These are phyloP conservation scores for Ceratocystis diversiconidia DNA, from an alignment of 2,329 filamentous ascomycete genomes.

Conservation along the genomic window DNA sequence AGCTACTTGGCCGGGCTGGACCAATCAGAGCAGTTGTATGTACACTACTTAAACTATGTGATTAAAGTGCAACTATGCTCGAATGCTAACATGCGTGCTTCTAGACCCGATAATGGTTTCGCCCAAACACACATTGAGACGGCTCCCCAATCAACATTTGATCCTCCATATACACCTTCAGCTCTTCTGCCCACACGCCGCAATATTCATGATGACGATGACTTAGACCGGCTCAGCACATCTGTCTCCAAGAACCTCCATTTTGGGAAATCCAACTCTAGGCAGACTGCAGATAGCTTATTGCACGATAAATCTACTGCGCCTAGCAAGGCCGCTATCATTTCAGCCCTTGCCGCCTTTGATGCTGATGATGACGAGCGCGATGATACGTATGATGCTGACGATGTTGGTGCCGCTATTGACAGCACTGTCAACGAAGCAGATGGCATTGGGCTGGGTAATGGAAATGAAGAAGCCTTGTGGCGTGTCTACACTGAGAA, in stretches of 20 bases:
- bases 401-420: slow-evolving; percentile 79
- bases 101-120: slow-evolving; percentile 11
- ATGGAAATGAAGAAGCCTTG: slow-evolving; percentile 53
- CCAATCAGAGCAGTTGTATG: slow-evolving; percentile 46
- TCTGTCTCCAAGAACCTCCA: slow-evolving; percentile 51
- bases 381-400: slow-evolving; percentile 90
- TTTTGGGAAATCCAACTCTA: slow-evolving; percentile 56
- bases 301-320: slow-evolving; percentile 50
- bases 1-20: slow-evolving; percentile 50
- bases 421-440: slow-evolving; percentile 50
- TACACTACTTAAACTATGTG: neutral
- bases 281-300: slow-evolving; percentile 55
- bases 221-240: slow-evolving; percentile 56
- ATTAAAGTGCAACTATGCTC: neutral
- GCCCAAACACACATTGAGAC: slow-evolving; percentile 26
- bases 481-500: slow-evolving; percentile 57
- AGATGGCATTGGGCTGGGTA: slow-evolving; percentile 28
- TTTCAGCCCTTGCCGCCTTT: slow-evolving; percentile 76
- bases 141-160: slow-evolving; percentile 46
- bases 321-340: slow-evolving; percentile 69
- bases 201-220: slow-evolving; percentile 70
- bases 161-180: slow-evolving; percentile 23
- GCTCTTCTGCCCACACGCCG: slow-evolving; percentile 40
- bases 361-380: slow-evolving; percentile 92
- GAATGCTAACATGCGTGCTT: neutral